phyloP scores from a whole-genome alignment of 345 rosid genomes.

The Murraya paniculata region DNA sequence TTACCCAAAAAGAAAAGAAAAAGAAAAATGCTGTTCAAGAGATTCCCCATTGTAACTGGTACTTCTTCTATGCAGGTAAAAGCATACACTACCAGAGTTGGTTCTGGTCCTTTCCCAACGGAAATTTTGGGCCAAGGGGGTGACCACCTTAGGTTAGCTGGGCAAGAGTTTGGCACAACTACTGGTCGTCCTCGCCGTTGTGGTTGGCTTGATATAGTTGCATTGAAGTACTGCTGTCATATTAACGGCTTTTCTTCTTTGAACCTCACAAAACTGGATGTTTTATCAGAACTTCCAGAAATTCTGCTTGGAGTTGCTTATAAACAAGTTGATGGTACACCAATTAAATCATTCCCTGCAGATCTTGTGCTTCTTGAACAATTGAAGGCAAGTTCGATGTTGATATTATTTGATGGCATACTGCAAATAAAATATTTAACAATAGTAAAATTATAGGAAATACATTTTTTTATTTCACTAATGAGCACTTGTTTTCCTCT shows the following conservation, averaged over 20 bases:
- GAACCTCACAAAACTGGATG: constrained; percentile 95
- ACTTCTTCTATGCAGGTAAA: constrained; percentile 54
- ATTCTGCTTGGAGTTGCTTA: constrained; percentile 83
- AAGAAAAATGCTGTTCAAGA: background rate
- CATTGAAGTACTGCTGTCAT: constrained; percentile 75
- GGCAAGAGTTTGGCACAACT: constrained; percentile 96
- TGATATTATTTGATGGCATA: background rate
- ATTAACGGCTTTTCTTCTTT: constrained; percentile 95
- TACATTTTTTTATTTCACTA: background rate
- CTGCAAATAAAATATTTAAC: background rate
- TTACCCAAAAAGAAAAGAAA: background rate
- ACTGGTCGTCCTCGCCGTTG: constrained; percentile 99
- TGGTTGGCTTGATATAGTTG: constrained; percentile 98
- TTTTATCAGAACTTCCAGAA: constrained; percentile 77
- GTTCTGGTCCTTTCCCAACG: constrained; percentile 98
- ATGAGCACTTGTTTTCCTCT: background rate
- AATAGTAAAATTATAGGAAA: background rate
- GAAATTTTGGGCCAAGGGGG: constrained; percentile 86
- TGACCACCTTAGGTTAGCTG: constrained; percentile 81
- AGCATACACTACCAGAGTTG: constrained; percentile 96
- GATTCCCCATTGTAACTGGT: background rate
- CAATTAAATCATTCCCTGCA: constrained; percentile 72
- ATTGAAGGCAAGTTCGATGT: constrained; percentile 47
- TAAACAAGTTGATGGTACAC: constrained; percentile 66
- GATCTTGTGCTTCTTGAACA: constrained; percentile 86